Percentiles rank a stretch among this genome's conserved stretches.
phyloP scores from a whole-genome alignment of 2,329 filamentous ascomycete species.

The Cadophora luteo-olivacea region DNA sequence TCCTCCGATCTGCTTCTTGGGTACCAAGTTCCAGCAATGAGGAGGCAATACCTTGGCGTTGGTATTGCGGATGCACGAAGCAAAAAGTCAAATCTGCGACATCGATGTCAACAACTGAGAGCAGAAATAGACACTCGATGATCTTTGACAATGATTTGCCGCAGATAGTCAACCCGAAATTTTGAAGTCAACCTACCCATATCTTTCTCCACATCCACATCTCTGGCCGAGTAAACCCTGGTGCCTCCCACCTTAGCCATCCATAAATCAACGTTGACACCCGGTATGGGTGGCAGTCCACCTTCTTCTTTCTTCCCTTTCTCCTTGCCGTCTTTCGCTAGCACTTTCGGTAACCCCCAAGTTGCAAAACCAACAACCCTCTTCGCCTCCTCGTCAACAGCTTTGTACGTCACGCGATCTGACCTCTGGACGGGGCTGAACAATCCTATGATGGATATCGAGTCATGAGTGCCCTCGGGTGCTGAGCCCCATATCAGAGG shows the following conservation, averaged over 20 bases:
- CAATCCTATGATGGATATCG: constrained; percentile 19
- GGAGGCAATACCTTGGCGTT: constrained; percentile 32
- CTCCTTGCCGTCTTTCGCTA: not conserved
- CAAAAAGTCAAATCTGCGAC: constrained; percentile 29
- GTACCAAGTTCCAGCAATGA: constrained; percentile 28
- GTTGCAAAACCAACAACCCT: constrained; percentile 30
- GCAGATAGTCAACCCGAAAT: not conserved
- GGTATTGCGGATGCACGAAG: constrained; percentile 34
- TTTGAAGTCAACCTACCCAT: constrained; percentile 24
- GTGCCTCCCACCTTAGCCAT: constrained; percentile 30
- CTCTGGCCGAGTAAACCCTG: constrained; percentile 28
- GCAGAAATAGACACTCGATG: no score
- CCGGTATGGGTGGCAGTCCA: constrained; percentile 23
- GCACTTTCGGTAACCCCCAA: constrained; percentile 30
- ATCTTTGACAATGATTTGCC: no score
- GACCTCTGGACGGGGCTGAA: constrained; percentile 31
- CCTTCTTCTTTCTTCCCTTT: constrained; percentile 8
- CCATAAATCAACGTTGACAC: constrained; percentile 33
- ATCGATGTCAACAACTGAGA: not conserved
- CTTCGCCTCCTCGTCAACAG: constrained; percentile 17
- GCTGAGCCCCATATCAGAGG: constrained; percentile 31
- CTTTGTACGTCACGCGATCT: constrained; percentile 28
- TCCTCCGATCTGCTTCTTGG: constrained; percentile 25
- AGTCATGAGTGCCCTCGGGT: constrained; percentile 28
- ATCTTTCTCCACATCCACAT: constrained; percentile 33